These are phyloP conservation scores for Stropharia rugosoannulata DNA, from an alignment of 768 basidiomycete genomes.

Conservation along the genomic window DNA sequence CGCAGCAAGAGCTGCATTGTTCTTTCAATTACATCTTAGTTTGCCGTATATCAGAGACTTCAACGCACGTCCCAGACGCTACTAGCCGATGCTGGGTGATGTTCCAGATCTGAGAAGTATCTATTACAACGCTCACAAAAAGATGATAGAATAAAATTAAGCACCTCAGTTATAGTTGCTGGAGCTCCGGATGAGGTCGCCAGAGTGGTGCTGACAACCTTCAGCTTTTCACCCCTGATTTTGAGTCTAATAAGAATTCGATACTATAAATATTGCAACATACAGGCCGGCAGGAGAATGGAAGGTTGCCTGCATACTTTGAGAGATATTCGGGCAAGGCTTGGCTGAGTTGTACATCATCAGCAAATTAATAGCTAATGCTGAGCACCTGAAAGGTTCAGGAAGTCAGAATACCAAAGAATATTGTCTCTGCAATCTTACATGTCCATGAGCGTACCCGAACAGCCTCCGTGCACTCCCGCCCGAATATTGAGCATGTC, in stretches of 20 bases:
- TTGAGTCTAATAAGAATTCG: not conserved
- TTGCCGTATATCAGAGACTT: slow-evolving; percentile 37
- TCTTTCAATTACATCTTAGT: slow-evolving; percentile 4
- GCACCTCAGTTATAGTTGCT: slow-evolving; percentile 52
- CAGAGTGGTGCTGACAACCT: slow-evolving; percentile 51
- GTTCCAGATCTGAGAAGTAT: slow-evolving; percentile 54
- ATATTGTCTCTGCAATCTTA: slow-evolving; percentile 20
- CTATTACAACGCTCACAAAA: not conserved
- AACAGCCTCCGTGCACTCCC: slow-evolving; percentile 56
- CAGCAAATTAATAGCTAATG: slow-evolving; percentile 42
- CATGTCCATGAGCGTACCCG: slow-evolving; percentile 54
- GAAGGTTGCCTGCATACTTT: slow-evolving; percentile 51
- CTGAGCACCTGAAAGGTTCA: slow-evolving; percentile 42
- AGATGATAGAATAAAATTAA: not conserved
- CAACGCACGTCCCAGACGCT: slow-evolving; percentile 54
- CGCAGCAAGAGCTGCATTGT: too few relatives aligned
- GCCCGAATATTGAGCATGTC: slow-evolving; percentile 54
- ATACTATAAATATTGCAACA: not conserved
- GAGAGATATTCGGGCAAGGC: slow-evolving; percentile 38
- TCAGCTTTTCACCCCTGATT: slow-evolving; percentile 46
- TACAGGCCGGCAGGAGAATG: slow-evolving; percentile 29
- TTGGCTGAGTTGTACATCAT: slow-evolving; percentile 24
- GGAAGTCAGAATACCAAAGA: not conserved
- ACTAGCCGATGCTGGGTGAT: slow-evolving; percentile 48
- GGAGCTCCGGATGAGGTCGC: slow-evolving; percentile 44